phyloP scores from a whole-genome alignment of 345 rosid genomes.

The Aquilaria yunnanensis region DNA sequence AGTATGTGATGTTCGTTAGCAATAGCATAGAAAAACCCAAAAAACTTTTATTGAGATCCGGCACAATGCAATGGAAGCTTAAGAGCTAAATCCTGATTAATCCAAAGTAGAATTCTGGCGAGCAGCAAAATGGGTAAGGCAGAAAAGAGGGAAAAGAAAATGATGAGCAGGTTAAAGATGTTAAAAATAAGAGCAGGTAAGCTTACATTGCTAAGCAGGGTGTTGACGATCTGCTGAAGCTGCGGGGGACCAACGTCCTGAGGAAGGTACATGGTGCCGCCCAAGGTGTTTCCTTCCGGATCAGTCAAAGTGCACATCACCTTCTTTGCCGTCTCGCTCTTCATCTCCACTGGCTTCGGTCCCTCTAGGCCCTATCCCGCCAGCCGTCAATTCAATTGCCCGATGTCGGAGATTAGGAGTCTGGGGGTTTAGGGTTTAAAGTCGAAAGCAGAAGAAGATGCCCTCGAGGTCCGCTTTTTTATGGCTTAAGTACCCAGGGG shows the following conservation, averaged over 20 bases:
- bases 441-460: too few relatives aligned
- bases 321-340: slow-evolving; percentile 31
- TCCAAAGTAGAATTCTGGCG: not conserved
- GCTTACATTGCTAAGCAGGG: slow-evolving; percentile 65
- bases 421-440: too few relatives aligned
- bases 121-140: not conserved
- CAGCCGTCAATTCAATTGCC: too few relatives aligned
- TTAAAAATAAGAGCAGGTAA: too few relatives aligned
- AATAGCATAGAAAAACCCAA: not conserved
- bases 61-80: too few relatives aligned
- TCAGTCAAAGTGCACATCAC: slow-evolving; percentile 82
- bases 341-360: not conserved
- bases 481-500: too few relatives aligned
- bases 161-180: not conserved
- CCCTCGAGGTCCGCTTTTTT: too few relatives aligned
- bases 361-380: too few relatives aligned
- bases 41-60: not conserved
- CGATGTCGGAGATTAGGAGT: too few relatives aligned
- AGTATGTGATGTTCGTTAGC: not conserved
- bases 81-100: not conserved
- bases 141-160: not conserved
- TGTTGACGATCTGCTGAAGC: slow-evolving; percentile 81
- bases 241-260: slow-evolving; percentile 76
- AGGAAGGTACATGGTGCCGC: slow-evolving; percentile 76
- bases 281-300: slow-evolving; percentile 67